phyloP scores from a whole-genome alignment of 306 rosid species.

The Begonia peltatifolia region DNA sequence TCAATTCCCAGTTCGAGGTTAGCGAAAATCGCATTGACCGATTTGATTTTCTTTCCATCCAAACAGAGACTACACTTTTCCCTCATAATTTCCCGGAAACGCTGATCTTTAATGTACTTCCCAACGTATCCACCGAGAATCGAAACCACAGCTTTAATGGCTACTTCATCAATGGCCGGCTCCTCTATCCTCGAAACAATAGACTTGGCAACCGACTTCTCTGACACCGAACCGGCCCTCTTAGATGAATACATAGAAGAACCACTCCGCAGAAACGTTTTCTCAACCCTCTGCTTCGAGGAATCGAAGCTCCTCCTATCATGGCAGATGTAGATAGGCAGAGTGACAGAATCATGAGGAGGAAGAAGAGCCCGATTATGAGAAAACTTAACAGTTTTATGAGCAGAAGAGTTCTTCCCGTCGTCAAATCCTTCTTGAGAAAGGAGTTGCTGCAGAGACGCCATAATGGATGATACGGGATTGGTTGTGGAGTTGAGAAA shows the following conservation, averaged over 20 bases:
- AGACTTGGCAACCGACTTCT: conserved; percentile 24
- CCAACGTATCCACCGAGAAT: conserved; percentile 56
- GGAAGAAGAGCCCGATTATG: conserved; percentile 2
- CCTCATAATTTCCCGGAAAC: conserved; percentile 28
- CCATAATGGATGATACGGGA: conserved; percentile 17
- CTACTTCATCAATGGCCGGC: conserved; percentile 40
- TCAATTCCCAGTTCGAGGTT: conserved; percentile 35
- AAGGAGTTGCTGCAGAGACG: conserved; percentile 52
- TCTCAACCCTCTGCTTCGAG: conserved; percentile 13
- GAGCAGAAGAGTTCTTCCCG: conserved; percentile 2
- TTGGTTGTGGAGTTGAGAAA: conserved; percentile 12
- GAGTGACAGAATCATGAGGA: conserved; percentile 10
- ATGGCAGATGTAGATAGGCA: conserved; percentile 34
- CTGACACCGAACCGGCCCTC: conserved; percentile 24
- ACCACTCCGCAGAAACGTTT: conserved; percentile 11
- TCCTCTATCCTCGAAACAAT: conserved; percentile 20
- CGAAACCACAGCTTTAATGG: conserved; percentile 49
- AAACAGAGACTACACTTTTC: conserved; percentile 43
- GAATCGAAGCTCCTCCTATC: conserved; percentile 16
- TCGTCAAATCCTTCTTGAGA: conserved; percentile 40
- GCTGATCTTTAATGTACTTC: conserved; percentile 34
- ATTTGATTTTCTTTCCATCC: conserved; percentile 19
- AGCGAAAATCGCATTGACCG: conserved; percentile 20
- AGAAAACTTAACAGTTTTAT: conserved; percentile 9
- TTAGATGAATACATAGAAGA: conserved; percentile 26